These are phyloP conservation scores for Ceratocystis harringtonii DNA, from an alignment of 2,329 filamentous ascomycete genomes.

Conservation along the genomic window DNA sequence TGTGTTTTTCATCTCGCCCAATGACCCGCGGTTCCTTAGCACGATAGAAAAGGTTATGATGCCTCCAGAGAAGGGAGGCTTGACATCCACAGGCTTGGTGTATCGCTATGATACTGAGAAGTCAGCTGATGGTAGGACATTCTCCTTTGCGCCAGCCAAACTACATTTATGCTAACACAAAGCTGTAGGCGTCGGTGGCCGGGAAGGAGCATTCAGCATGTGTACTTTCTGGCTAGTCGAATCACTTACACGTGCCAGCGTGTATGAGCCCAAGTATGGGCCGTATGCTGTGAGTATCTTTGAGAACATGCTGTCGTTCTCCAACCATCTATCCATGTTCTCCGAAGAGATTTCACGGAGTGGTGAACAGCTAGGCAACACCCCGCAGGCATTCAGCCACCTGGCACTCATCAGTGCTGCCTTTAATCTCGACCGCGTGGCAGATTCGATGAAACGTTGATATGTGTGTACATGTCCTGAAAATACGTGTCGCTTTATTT, in stretches of 20 bases:
- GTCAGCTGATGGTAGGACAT: slow-evolving; percentile 48
- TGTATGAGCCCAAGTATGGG: slow-evolving; percentile 51
- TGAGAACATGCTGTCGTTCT: slow-evolving; percentile 63
- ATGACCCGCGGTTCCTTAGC: slow-evolving; percentile 58
- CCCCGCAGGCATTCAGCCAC: slow-evolving; percentile 65
- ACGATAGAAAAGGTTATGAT: slow-evolving; percentile 59
- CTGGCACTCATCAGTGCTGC: slow-evolving; percentile 61
- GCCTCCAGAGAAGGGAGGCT: slow-evolving; percentile 56
- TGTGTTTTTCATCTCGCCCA: slow-evolving; percentile 66
- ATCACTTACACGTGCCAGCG: slow-evolving; percentile 53
- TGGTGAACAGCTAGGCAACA: slow-evolving; percentile 67
- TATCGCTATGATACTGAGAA: slow-evolving; percentile 58
- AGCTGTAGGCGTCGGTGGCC: slow-evolving; percentile 49
- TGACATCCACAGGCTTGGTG: slow-evolving; percentile 61
- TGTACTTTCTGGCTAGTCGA: slow-evolving; percentile 75
- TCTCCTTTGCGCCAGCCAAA: not conserved
- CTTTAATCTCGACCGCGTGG: slow-evolving; percentile 53
- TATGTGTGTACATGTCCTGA: not conserved
- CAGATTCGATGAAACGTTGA: not conserved
- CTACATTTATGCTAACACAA: not conserved
- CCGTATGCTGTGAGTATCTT: slow-evolving; percentile 51
- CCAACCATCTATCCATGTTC: slow-evolving; percentile 65
- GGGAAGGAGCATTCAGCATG: slow-evolving; percentile 66
- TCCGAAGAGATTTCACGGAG: slow-evolving; percentile 62
- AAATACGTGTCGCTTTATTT: not conserved